Conservation (phyloP, 768 basidiomycete genomes). For the Pleurotus citrinopileatus region DNA sequence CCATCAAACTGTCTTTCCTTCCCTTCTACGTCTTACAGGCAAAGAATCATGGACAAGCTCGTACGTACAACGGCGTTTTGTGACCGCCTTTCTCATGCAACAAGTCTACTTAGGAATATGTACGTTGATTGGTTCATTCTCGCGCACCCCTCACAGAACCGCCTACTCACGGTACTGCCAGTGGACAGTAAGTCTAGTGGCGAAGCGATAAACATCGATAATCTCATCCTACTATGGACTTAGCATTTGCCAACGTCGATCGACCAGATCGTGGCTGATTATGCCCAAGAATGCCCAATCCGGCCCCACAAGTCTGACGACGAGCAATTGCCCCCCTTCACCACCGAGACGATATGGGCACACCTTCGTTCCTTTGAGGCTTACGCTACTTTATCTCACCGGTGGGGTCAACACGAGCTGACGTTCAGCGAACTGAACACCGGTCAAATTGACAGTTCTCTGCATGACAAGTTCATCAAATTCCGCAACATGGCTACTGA, state of each 20-base stretch:
- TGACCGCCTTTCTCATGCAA: too few relatives aligned
- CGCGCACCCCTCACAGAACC: too few relatives aligned
- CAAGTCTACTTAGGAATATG: too few relatives aligned
- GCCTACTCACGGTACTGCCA: too few relatives aligned
- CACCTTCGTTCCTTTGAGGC: not conserved
- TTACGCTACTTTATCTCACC: slow-evolving; percentile 4
- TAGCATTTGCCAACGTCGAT: not conserved
- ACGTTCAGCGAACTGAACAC: not conserved
- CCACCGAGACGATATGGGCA: not conserved
- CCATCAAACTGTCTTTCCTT: too few relatives aligned
- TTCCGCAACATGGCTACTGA: not conserved
- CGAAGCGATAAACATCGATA: too few relatives aligned
- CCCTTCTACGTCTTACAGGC: too few relatives aligned
- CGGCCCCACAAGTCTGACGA: not conserved
- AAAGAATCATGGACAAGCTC: too few relatives aligned
- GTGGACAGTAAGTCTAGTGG: too few relatives aligned
- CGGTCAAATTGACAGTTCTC: not conserved
- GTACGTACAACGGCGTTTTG: too few relatives aligned
- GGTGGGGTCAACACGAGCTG: not conserved
- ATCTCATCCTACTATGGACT: too few relatives aligned
- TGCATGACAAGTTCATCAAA: not conserved
- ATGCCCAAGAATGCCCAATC: not conserved
- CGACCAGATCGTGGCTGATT: not conserved
- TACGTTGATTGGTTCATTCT: too few relatives aligned
- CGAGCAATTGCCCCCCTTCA: not conserved